A percentile compares a stretch with the other conserved stretches of the same genome.
Conservation (phyloP, 2,329 filamentous ascomycete genomes). For the Venturia aucupariae region DNA sequence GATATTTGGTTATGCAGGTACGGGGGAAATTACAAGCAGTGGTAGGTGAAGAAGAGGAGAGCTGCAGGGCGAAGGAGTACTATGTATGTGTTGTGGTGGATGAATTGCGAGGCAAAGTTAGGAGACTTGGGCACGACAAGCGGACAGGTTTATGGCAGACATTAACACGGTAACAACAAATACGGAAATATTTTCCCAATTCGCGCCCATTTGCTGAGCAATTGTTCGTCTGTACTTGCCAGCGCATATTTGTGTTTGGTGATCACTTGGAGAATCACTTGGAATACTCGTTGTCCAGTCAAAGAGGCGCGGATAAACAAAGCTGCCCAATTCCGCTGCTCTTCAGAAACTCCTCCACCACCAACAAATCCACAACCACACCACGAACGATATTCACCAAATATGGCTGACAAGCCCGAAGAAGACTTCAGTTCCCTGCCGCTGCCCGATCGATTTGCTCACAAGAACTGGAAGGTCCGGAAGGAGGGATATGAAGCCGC, state of each 20-base stretch:
- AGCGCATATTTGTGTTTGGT: not conserved
- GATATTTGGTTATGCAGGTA: not conserved
- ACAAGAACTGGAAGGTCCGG: constrained; percentile 97
- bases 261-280: not conserved
- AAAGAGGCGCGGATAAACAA: not conserved
- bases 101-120: not conserved
- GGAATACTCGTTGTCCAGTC: constrained; percentile 5
- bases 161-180: not conserved
- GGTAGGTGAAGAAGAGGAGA: not conserved
- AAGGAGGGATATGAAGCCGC: constrained; percentile 94
- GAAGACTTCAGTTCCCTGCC: constrained; percentile 76
- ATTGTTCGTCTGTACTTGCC: not conserved
- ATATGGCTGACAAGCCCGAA: constrained; percentile 66
- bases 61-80: not conserved
- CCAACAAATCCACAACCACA: not conserved
- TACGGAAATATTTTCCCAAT: not conserved
- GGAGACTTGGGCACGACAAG: too few relatives aligned
- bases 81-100: not conserved
- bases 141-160: not conserved
- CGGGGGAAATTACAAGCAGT: not conserved
- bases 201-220: not conserved
- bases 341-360: not conserved
- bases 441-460: constrained; percentile 68
- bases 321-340: not conserved
- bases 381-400: constrained; percentile 12